Base-by-base conservation (phyloP, 371 early-diverging fungal species). In the Chytridiales sp. region DNA sequence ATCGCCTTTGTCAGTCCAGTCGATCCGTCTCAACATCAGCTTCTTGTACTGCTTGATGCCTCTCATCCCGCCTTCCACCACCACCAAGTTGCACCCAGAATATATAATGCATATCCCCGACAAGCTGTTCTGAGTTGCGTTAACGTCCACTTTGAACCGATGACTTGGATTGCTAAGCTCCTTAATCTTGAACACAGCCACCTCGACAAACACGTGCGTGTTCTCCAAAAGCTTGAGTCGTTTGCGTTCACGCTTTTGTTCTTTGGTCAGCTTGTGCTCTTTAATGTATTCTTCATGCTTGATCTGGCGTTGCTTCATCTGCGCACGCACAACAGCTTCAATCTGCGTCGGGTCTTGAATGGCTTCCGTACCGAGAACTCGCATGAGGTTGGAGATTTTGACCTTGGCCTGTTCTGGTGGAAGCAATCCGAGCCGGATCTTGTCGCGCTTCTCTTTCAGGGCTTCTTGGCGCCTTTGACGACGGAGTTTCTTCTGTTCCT, bases 11-110 rank as follows among this genome's bases (percentile, higher is more conserved):
- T 87, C 86, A 19, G 82, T 75, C 98, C 98, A 98, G 62, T 95
- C 86, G 62, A 98, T 96, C 30, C 98, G 85, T 29, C 91, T 75
- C n/a, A 95, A 74, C 96, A 98, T 92, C 22, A 98, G 77, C 65
- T 93, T 92, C 68, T 94, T 96, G 80, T 93, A 98, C 21, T 86
- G 84, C 57, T 88, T 88, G 64, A 96, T 83, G 13, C 84, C 83
- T 68, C 94, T 91, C 4, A 87, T 89, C 0, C 95, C 91, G 0
- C 97, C 98, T 75, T 98, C 98, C 1, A 93, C 97, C 46, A 95
- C 76, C 1, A 98, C 92, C 42, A 96, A 57, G 58, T 82, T 84
- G 62, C 86, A 82, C 9, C 82, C 85, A 0, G 85, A 82, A 67
- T 89, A 77, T 21, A 89, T 69, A 53, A 95, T 76, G 11, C 85